A percentile compares a stretch with the other conserved stretches of the same genome.
Evolutionary conservation across 495 filamentous ascomycete species (phyloP).

Genomic region (Penicillium bovifimosum): DNA sequence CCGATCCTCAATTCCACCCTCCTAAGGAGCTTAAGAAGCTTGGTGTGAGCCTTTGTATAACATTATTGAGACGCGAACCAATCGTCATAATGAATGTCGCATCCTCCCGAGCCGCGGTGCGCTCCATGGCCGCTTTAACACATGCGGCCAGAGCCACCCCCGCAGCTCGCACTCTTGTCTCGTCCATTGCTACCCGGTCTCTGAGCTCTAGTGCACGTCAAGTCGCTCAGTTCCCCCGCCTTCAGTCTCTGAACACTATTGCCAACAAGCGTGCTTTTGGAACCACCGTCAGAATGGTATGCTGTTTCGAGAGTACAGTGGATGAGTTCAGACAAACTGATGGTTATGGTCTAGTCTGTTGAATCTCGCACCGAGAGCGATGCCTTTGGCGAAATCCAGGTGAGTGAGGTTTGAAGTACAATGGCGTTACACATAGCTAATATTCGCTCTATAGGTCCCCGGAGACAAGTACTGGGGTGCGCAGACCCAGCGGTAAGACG

Average conservation of each 20-base stretch:
- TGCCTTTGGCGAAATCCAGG: conserved; percentile 91
- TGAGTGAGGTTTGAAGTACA: conserved; percentile 15
- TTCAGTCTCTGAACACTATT: conserved; percentile 34
- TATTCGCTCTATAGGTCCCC: conserved; percentile 54
- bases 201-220: conserved; percentile 35
- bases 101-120: conserved; percentile 42
- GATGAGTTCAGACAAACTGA: conserved; percentile 9
- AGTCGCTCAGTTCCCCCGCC: conserved; percentile 36
- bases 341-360: conserved; percentile 31
- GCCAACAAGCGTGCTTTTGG: conserved; percentile 39
- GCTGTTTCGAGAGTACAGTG: background rate
- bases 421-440: conserved; percentile 17
- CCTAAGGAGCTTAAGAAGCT: conserved; percentile 3
- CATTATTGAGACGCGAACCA: conserved; percentile 7
- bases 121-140: conserved; percentile 40
- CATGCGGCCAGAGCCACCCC: conserved; percentile 37
- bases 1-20: background rate
- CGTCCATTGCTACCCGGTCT: conserved; percentile 26
- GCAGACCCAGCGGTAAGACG: conserved; percentile 79
- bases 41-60: conserved; percentile 1
- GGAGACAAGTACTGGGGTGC: conserved; percentile 98
- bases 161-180: conserved; percentile 33
- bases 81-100: conserved; percentile 21
- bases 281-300: conserved; percentile 43
- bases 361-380: conserved; percentile 74